Percentiles rank a stretch among this genome's conserved stretches.
Conservation (phyloP, 805 yeast genomes). For the Pichia pseudocactophila region DNA sequence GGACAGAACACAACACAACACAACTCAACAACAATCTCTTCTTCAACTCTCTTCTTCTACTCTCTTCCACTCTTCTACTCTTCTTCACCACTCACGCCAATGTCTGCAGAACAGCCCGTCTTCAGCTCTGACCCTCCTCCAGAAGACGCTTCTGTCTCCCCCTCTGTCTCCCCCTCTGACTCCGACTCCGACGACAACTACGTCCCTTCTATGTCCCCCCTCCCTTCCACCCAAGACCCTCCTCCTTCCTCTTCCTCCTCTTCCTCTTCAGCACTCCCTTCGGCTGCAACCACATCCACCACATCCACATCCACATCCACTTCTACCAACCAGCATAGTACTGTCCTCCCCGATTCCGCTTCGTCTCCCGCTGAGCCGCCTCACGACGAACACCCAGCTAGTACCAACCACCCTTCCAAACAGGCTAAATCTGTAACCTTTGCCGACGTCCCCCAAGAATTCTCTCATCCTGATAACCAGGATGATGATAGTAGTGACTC, state of each 20-base stretch:
- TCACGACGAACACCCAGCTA: neutral
- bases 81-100: too few relatives aligned
- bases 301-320: neutral
- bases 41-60: too few relatives aligned
- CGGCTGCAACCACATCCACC: conserved; percentile 6
- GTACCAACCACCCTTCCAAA: neutral
- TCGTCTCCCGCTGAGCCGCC: conserved; percentile 6
- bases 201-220: too few relatives aligned
- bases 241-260: conserved; percentile 5
- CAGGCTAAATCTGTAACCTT: conserved; percentile 7
- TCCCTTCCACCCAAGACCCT: neutral
- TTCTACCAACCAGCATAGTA: too few relatives aligned
- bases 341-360: too few relatives aligned
- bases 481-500: neutral
- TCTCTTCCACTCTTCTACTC: too few relatives aligned
- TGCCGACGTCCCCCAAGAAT: conserved; percentile 5
- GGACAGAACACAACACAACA: too few relatives aligned
- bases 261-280: conserved; percentile 11
- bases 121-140: too few relatives aligned
- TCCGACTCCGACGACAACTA: too few relatives aligned
- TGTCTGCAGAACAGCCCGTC: too few relatives aligned
- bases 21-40: too few relatives aligned
- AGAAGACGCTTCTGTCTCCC: neutral
- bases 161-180: neutral
- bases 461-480: neutral